Evolutionary conservation across 192 early-diverging fungal genomes (phyloP).

Genomic region (Gryganskiella cystojenkinii): DNA sequence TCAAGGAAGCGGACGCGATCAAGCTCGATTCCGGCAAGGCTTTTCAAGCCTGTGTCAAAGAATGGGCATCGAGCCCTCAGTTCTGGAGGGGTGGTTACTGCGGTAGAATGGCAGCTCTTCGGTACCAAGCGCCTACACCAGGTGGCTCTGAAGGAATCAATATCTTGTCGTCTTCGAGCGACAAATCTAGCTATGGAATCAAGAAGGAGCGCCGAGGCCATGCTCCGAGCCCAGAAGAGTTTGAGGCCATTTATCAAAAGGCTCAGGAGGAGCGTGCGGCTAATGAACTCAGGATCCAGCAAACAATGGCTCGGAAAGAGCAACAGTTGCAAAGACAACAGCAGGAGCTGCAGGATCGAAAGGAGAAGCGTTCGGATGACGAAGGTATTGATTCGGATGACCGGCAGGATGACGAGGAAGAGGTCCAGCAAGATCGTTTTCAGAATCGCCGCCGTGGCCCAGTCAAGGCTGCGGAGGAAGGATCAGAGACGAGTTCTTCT

Average conservation of each 20-base stretch:
- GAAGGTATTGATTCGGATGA: not conserved
- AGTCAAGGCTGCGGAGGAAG: not conserved
- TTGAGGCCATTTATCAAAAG: slow-evolving; percentile 23
- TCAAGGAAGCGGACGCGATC: not conserved
- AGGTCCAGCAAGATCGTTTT: not conserved
- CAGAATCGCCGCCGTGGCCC: not conserved
- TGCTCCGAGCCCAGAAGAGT: slow-evolving; percentile 16
- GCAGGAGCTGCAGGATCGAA: not conserved
- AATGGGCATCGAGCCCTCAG: slow-evolving; percentile 31
- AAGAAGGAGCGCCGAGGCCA: slow-evolving; percentile 10
- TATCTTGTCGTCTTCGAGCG: not conserved
- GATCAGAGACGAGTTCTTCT: not conserved
- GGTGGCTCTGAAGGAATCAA: not conserved
- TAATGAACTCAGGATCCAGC: not conserved
- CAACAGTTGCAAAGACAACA: not conserved
- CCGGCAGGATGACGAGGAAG: not conserved
- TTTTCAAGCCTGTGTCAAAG: slow-evolving; percentile 24
- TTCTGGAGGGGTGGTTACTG: slow-evolving; percentile 51
- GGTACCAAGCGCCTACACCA: slow-evolving; percentile 26
- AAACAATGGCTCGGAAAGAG: not conserved
- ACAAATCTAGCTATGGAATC: not conserved
- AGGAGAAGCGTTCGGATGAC: no score
- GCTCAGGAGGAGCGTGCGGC: slow-evolving; percentile 27
- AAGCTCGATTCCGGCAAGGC: slow-evolving; percentile 18
- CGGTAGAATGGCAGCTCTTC: slow-evolving; percentile 29